phyloP scores from a whole-genome alignment of 2,329 filamentous ascomycete species.

The Endocalyx cinctus region DNA sequence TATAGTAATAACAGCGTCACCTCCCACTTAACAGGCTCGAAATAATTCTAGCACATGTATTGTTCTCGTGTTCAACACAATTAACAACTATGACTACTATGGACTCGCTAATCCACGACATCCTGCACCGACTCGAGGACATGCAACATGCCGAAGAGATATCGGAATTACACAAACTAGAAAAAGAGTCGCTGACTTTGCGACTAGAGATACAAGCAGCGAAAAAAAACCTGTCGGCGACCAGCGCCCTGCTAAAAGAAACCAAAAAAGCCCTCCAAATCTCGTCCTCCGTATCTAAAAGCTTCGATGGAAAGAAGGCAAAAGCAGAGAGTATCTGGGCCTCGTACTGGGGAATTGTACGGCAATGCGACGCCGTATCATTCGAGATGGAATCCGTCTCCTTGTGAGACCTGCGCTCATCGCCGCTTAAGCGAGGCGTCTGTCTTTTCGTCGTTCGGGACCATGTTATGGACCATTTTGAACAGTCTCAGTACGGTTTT shows the following conservation, averaged over 20 bases:
- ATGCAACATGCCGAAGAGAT: not conserved
- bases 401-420: not conserved
- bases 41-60: no score
- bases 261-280: constrained; percentile 1
- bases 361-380: not conserved
- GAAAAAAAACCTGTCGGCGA: not conserved
- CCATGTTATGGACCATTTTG: not conserved
- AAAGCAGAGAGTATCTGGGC: not conserved
- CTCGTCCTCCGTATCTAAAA: not conserved
- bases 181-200: not conserved
- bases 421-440: no score
- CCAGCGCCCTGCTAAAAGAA: not conserved
- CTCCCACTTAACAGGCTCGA: no score
- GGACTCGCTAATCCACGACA: no score
- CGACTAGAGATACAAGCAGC: not conserved
- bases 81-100: no score
- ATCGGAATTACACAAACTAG: not conserved
- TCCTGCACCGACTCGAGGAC: not conserved
- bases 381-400: not conserved
- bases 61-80: no score
- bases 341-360: not conserved
- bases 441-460: not conserved
- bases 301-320: not conserved
- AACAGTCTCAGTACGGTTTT: not conserved
- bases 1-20: no score